Evolutionary conservation across 2,329 filamentous ascomycete species (phyloP).

Genomic region (Xylaria sp.): DNA sequence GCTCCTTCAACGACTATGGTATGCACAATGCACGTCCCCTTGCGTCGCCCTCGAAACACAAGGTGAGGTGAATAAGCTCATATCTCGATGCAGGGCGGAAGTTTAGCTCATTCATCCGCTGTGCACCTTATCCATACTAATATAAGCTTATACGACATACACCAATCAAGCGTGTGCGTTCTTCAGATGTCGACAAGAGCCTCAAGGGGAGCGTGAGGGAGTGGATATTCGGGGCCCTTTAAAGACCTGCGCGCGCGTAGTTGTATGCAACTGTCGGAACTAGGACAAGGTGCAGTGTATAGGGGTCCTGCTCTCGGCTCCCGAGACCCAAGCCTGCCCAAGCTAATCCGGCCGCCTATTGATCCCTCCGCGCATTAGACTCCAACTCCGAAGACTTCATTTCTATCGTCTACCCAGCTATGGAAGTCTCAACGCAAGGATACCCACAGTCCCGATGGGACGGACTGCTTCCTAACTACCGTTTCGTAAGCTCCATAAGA

Average conservation of each 20-base stretch:
- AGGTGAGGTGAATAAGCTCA: not conserved
- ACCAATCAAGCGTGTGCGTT: not conserved
- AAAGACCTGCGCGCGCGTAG: not conserved
- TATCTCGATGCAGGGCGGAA: not conserved
- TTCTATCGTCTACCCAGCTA: too few relatives aligned
- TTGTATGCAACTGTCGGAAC: too few relatives aligned
- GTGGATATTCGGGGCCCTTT: not conserved
- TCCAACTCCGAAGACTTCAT: not conserved
- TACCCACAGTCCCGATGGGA: too few relatives aligned
- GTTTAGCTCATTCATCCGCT: not conserved
- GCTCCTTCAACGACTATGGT: not conserved
- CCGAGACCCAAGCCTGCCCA: not conserved
- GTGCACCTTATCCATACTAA: not conserved
- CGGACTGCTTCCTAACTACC: too few relatives aligned
- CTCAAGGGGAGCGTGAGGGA: not conserved
- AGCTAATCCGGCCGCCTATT: not conserved
- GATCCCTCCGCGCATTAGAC: not conserved
- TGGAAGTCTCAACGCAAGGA: too few relatives aligned
- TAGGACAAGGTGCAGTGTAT: slow-evolving; percentile 16
- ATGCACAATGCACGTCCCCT: too few relatives aligned
- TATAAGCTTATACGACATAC: not conserved
- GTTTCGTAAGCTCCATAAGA: too few relatives aligned
- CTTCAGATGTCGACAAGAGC: not conserved
- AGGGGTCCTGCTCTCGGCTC: not conserved
- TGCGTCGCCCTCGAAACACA: not conserved